Conservation (phyloP, 495 filamentous ascomycete species). For the Neurospora africana region DNA sequence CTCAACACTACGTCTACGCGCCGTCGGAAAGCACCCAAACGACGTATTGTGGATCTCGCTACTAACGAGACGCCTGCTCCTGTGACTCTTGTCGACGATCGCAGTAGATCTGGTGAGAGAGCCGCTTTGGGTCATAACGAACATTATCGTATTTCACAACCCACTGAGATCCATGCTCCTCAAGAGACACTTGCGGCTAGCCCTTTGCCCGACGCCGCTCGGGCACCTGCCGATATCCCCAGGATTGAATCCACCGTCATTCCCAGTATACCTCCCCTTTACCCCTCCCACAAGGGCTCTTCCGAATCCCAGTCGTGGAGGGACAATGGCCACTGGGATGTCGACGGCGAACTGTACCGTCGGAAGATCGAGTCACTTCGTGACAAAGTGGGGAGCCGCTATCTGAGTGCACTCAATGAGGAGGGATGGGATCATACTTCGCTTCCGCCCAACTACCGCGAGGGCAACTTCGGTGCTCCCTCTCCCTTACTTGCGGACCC, state of each 20-base stretch:
- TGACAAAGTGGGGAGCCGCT: conserved; percentile 71
- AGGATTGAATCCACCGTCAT: conserved; percentile 36
- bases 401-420: conserved; percentile 76
- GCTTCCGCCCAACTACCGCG: conserved; percentile 23
- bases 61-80: conserved; percentile 43
- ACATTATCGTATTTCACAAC: conserved; percentile 35
- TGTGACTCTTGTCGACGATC: conserved; percentile 16
- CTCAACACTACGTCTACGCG: conserved; percentile 40
- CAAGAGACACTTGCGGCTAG: conserved; percentile 17
- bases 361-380: conserved; percentile 78
- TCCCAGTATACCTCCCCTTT: conserved; percentile 30
- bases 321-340: conserved; percentile 49
- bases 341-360: conserved; percentile 67
- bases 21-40: conserved; percentile 46
- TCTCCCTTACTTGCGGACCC: conserved; percentile 32
- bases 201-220: conserved; percentile 15
- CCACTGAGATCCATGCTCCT: conserved; percentile 21
- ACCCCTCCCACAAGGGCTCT: conserved; percentile 26
- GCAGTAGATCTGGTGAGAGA: conserved; percentile 1
- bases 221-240: conserved; percentile 29
- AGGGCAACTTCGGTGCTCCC: conserved; percentile 29
- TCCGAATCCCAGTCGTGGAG: conserved; percentile 29
- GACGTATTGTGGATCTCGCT: conserved; percentile 77
- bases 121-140: conserved; percentile 14
- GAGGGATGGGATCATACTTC: conserved; percentile 46